Evolutionary conservation across 1,284 basidiomycete genomes (phyloP), one percentile per base, ranked within the genome.

Genomic region (Taiwanofungus camphoratus): DNA sequence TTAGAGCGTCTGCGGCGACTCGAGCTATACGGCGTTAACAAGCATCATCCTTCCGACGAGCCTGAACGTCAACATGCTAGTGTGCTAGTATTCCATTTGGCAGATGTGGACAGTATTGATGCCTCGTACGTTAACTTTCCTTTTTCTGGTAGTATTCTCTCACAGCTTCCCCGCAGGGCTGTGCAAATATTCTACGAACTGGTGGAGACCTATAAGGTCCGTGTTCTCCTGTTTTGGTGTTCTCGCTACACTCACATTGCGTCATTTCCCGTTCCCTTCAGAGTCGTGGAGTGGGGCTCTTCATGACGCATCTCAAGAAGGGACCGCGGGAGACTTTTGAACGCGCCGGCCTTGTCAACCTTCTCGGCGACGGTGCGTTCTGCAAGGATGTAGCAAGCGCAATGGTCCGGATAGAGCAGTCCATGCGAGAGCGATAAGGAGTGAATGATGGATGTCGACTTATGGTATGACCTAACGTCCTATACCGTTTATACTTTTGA

Each of bases 171-270:
- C 20, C 22, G 8, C 52, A 90, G 87, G 20, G 92, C 92, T 9
- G 76, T 84, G 3, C 89, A 92, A 62, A 91, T 94, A 49, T 77
- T 96, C 54, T 71, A 75, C 48, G 93, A 97, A 60, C 66, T 94
- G 2, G 68, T 86, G 31, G 76, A 82, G 51, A 82, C 86, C 11
- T 95, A 92, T 60, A 70, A 76, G 65, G 85, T 81, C 49, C 41
- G 65, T 51, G 1, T 13, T 23, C 16, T 39, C 5, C 24, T 36
- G n/a, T n/a, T n/a, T n/a, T n/a, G n/a, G 18, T 23, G n/a, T 27
- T 3, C 27, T 15, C 18, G 27, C 24, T 34, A 22, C 19, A 30
- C 22, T 39, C 18, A 6, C 18, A 29, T 26, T 9, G n/a, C n/a
- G 8, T 44, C 12, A 20, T 39, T 27, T 11, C 16, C 12, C 15